Base-by-base conservation (phyloP, 805 yeast species). In the Zygosaccharomyces pseudorouxii region DNA sequence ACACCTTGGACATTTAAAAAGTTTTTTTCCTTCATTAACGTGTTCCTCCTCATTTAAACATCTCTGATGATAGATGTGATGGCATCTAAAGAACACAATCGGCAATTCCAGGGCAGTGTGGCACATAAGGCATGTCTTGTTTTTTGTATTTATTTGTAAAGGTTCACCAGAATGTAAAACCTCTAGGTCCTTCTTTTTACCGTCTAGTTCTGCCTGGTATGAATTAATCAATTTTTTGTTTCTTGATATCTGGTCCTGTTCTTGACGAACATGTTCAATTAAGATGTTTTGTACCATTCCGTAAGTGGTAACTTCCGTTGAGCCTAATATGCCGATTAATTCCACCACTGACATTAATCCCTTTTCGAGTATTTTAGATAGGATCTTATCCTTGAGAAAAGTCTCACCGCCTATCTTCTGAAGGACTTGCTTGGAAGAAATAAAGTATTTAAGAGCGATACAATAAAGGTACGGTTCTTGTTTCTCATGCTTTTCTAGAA, bases 1-100 rank as follows among this genome's bases (percentile, higher is more conserved):
- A 62, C 97, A 92, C 36, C 75, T 72, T 0, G 97, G 96, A 62
- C 98, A 92, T 38, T 70, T 73, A 37, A 63, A 67, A 19, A 60
- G 46, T 19, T 55, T 54, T 10, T 55, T 50, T 3, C 55, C 59
- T 5, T 49, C 49, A 2, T 48, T 45, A 5, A 52, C 54, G 16
- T 50, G 53, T 16, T 62, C 65, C 33, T 72, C 77, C 38, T 80
- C 81, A 43, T 73, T 74, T 22, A 89, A 67, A 62, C 99, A 93
- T 38, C 84, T 72, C 56, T 84, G 86, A 61, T 93, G 98, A 61
- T 80, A 89, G 2, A 93, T 80, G 60, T 93, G 99, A 27, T 76
- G 75, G 69, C 99, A 93, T 54, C 81, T 78, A 71, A 92, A 93
- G 58, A 87, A 95, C 0, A 86, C 78, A 2, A 84, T 76, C 0